These are phyloP conservation scores for Tolypocladium endophyticum DNA, from an alignment of 2,329 filamentous ascomycete genomes.

Conservation along the genomic window DNA sequence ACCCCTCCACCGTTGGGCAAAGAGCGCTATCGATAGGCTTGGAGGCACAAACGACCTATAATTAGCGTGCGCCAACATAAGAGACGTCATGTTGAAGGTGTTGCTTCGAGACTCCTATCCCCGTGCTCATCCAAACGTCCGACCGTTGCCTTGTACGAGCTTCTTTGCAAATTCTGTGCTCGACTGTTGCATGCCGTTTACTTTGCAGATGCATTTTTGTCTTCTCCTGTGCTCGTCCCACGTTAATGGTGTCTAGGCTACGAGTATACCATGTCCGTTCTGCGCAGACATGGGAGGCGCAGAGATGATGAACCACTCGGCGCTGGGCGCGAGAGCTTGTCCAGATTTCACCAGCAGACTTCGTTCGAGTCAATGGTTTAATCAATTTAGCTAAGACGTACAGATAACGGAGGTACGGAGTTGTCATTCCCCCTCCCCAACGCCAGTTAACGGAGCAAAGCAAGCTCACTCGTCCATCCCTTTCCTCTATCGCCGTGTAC, in stretches of 20 bases:
- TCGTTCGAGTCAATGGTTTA: too few species aligned
- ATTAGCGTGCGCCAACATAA: background rate
- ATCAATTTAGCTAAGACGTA: background rate
- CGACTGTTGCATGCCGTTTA: background rate
- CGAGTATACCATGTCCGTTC: too few species aligned
- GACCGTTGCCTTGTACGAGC: background rate
- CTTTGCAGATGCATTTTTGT: background rate
- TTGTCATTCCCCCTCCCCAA: background rate
- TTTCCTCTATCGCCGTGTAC: background rate
- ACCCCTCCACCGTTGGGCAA: background rate
- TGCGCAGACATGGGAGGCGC: background rate
- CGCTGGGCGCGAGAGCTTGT: background rate
- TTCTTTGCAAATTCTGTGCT: background rate
- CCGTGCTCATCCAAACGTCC: background rate
- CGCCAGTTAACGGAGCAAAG: slow-evolving; percentile 1
- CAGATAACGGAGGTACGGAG: background rate
- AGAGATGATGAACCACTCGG: background rate
- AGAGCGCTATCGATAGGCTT: background rate
- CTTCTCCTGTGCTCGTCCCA: background rate
- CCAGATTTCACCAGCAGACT: background rate
- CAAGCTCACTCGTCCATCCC: background rate
- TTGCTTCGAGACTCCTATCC: background rate
- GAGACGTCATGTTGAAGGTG: background rate
- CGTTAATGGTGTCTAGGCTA: background rate
- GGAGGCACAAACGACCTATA: background rate